Base-by-base conservation (phyloP, 2,329 filamentous ascomycete species). In the Fusarium chuoi region DNA sequence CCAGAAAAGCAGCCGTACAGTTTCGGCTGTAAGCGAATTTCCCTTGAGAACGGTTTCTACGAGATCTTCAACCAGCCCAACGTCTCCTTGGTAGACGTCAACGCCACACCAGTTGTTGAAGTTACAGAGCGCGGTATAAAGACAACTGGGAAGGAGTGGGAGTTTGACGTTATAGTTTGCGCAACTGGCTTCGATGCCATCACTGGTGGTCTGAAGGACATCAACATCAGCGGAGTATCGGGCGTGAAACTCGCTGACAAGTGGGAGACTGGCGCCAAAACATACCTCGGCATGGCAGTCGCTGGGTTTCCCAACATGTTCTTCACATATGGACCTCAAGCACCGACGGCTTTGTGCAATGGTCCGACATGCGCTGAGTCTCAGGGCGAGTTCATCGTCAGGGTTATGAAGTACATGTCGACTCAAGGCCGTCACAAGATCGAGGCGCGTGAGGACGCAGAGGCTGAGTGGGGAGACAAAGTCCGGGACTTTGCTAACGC, bases 151-250 rank as follows among this genome's bases (percentile, higher is more conserved):
- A 52, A 33, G 20, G 14, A 65, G 6, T 42, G 38, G 15, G 55
- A 64, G 10, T 60, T 60, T 41, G 71, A 74, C 6, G 56, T 58
- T 4, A 22, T 74, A 1, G 56, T 74, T 4, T 55, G 64, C 18
- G 72, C 70, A 11, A 75, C 72, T 2, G 72, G 72, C 1, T 75
- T 73, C 10, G 72, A 75, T 51, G 52, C 72, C 7, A 52, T 71
- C 17, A 74, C 71, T 2, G 73, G 71, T 0, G 49, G 62, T 20
- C 42, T 74, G 20, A 48, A 52, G 3, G 38, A 54, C 7, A 48
- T 74, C 10, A 9, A 74, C 17, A 65, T 72, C 28, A 14, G 26
- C 1, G 71, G 65, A 0, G 22, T 36, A 1, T 52, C 49, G 17
- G 59, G 30, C 4, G 11, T 65, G 9, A 67, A 30, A 18, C 46